Evolutionary conservation across 1,284 basidiomycete genomes (phyloP).

Genomic region (Chiua sp.): DNA sequence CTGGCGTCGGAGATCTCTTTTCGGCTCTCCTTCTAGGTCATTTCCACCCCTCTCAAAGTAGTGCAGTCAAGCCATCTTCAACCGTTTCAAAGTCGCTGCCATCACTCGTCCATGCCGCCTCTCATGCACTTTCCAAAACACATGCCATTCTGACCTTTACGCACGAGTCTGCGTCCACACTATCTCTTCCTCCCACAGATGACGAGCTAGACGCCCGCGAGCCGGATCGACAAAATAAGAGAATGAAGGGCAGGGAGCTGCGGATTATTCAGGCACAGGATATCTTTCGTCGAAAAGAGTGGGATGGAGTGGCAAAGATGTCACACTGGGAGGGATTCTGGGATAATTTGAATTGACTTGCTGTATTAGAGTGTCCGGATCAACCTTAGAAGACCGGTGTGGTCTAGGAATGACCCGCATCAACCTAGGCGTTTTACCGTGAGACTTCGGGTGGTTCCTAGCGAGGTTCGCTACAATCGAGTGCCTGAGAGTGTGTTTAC

Average conservation of each 20-base stretch:
- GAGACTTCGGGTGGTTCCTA: no score
- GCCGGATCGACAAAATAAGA: slow-evolving; percentile 64
- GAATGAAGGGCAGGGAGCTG: slow-evolving; percentile 86
- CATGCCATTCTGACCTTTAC: slow-evolving; percentile 85
- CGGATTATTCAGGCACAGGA: slow-evolving; percentile 80
- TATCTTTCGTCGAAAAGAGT: slow-evolving; percentile 45
- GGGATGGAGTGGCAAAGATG: slow-evolving; percentile 40
- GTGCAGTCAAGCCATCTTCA: slow-evolving; percentile 15
- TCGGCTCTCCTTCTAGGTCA: slow-evolving; percentile 91
- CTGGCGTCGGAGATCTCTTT: slow-evolving; percentile 97
- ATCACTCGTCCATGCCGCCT: slow-evolving; percentile 52
- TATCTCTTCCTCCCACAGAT: slow-evolving; percentile 67
- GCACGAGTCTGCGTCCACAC: slow-evolving; percentile 53
- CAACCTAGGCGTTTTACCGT: no score
- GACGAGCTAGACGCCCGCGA: slow-evolving; percentile 74
- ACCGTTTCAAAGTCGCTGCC: slow-evolving; percentile 18
- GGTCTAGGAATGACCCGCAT: no score
- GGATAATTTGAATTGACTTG: slow-evolving; percentile 24
- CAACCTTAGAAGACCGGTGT: no score
- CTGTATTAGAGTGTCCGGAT: no score
- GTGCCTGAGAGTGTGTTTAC: not conserved
- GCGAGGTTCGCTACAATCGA: no score
- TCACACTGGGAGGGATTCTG: slow-evolving; percentile 48
- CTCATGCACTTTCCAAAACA: slow-evolving; percentile 81
- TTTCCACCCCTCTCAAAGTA: slow-evolving; percentile 48